Percentiles rank a stretch among this genome's conserved stretches.
Conservation (phyloP, 257 asterid species). For the Ophiorrhiza pumila region DNA sequence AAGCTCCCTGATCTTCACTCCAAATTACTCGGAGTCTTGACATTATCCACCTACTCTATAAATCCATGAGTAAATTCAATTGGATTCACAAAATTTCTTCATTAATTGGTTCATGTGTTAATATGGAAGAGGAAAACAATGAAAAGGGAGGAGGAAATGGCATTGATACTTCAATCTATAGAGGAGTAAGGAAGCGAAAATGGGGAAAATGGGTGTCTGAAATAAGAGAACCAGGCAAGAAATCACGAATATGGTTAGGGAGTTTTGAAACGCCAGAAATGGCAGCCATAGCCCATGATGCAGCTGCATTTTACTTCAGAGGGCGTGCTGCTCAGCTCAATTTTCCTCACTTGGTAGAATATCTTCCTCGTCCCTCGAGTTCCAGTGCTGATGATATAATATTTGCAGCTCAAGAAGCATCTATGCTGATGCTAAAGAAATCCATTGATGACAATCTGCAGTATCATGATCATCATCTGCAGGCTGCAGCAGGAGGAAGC, state of each 20-base stretch:
- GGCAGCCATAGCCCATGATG: slow-evolving; percentile 44
- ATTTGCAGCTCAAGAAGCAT: slow-evolving; percentile 37
- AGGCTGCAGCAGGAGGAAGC: slow-evolving; percentile 1
- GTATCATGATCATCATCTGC: not conserved
- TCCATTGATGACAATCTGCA: not conserved
- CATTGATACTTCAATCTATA: slow-evolving; percentile 17
- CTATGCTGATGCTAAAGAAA: not conserved
- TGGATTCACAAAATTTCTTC: not conserved
- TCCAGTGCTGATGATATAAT: slow-evolving; percentile 30
- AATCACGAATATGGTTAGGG: slow-evolving; percentile 44
- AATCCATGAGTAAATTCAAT: not conserved
- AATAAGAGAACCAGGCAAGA: slow-evolving; percentile 40
- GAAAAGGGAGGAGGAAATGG: not conserved
- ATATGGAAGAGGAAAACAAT: not conserved
- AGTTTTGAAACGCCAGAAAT: slow-evolving; percentile 43
- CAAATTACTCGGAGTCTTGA: not conserved
- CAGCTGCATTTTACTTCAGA: slow-evolving; percentile 37
- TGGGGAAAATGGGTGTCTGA: slow-evolving; percentile 57
- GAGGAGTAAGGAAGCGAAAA: slow-evolving; percentile 47
- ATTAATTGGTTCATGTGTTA: not conserved
- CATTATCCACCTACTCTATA: not conserved
- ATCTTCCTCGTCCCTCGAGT: slow-evolving; percentile 28
- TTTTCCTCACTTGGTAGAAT: slow-evolving; percentile 29
- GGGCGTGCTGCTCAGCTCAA: slow-evolving; percentile 34
- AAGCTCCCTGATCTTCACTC: not conserved